Evolutionary conservation across 345 rosid genomes (phyloP).

Genomic region (Gossypium arboreum): DNA sequence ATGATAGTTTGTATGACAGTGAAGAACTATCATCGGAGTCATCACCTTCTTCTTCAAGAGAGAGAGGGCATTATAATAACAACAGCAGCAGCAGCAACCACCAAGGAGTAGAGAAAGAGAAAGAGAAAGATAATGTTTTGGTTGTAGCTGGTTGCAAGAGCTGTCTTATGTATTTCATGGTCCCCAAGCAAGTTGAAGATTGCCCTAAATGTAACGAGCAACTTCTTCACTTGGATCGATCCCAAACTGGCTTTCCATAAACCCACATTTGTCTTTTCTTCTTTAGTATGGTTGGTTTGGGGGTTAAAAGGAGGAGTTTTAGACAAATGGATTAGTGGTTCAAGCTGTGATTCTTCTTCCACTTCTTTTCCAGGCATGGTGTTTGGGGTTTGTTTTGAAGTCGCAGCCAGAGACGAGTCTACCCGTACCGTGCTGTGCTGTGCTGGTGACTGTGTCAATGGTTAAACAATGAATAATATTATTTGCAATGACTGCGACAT

Average conservation of each 20-base stretch:
- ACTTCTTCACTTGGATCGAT: slow-evolving; percentile 76
- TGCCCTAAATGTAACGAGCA: slow-evolving; percentile 85
- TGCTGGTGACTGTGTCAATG: background rate
- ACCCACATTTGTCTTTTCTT: slow-evolving; percentile 5
- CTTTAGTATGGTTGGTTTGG: background rate
- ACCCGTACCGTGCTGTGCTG: background rate
- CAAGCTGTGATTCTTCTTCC: background rate
- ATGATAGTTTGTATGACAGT: slow-evolving; percentile 53
- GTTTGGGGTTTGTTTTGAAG: background rate
- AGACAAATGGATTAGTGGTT: background rate
- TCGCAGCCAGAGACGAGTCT: background rate
- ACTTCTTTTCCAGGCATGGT: too few relatives aligned
- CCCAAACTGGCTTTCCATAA: slow-evolving; percentile 43
- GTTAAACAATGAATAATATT: background rate
- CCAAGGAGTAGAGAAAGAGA: slow-evolving; percentile 17
- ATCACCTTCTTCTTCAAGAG: slow-evolving; percentile 45
- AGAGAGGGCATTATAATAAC: slow-evolving; percentile 5
- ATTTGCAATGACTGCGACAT: background rate
- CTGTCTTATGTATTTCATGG: slow-evolving; percentile 91
- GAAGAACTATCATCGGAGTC: slow-evolving; percentile 75
- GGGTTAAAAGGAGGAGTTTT: slow-evolving; percentile 1
- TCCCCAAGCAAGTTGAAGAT: slow-evolving; percentile 69
- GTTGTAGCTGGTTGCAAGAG: slow-evolving; percentile 94
- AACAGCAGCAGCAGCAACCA: background rate
- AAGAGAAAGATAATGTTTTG: slow-evolving; percentile 47